Conservation (phyloP, 228 moss, liverwort and hornwort species). For the Sphagnum fallax region DNA sequence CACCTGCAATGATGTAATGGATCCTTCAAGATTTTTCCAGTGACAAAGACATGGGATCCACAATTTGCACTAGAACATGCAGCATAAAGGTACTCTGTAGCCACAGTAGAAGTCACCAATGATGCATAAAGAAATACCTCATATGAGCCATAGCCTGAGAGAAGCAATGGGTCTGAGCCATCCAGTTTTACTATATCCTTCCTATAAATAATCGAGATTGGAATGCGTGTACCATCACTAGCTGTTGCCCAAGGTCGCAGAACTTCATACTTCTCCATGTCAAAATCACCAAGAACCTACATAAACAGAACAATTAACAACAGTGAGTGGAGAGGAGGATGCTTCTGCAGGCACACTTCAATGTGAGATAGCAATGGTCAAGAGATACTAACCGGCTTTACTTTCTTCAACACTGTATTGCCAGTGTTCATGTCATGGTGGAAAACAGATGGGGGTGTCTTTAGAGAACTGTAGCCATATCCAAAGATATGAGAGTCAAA, state of each 20-base stretch:
- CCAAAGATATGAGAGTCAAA: conserved; percentile 72
- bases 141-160: conserved; percentile 92
- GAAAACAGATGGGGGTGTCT: conserved; percentile 80
- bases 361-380: neutral
- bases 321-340: neutral
- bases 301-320: conserved; percentile 1
- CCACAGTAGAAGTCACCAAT: too few species aligned
- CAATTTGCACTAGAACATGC: too few species aligned
- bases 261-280: conserved; percentile 61
- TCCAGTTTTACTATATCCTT: conserved; percentile 81
- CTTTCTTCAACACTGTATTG: conserved; percentile 69
- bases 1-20: too few species aligned
- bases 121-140: conserved; percentile 36
- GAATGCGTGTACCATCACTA: conserved; percentile 73
- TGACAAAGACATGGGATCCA: too few species aligned
- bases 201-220: conserved; percentile 77
- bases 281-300: conserved; percentile 78
- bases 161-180: conserved; percentile 77
- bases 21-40: too few species aligned
- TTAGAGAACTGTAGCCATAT: conserved; percentile 80
- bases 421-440: conserved; percentile 78
- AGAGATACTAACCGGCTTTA: conserved; percentile 49
- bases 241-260: conserved; percentile 77
- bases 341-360: neutral
- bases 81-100: too few species aligned